Evolutionary conservation across 805 yeast genomes (phyloP).

Genomic region (Candida orba): DNA sequence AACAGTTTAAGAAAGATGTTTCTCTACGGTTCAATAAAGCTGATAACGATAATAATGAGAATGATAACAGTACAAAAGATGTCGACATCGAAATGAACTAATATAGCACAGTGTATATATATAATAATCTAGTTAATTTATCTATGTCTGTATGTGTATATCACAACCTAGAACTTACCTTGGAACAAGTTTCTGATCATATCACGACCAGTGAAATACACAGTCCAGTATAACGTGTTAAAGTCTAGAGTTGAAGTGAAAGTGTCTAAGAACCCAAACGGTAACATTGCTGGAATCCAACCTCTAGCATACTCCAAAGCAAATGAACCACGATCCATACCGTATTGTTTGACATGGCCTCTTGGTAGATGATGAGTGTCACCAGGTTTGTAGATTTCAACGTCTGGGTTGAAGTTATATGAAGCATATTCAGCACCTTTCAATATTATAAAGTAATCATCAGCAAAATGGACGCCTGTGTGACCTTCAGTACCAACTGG

Average conservation of each 20-base stretch:
- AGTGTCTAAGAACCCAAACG: conserved; percentile 85
- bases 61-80: too few species aligned
- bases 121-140: neutral
- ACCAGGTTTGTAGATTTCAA: conserved; percentile 80
- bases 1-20: conserved; percentile 1
- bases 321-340: conserved; percentile 74
- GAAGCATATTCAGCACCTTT: conserved; percentile 76
- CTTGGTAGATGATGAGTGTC: conserved; percentile 71
- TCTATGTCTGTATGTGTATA: neutral
- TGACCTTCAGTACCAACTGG: conserved; percentile 96
- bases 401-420: conserved; percentile 49
- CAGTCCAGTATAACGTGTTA: conserved; percentile 60
- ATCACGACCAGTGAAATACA: conserved; percentile 66
- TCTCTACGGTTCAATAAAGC: neutral
- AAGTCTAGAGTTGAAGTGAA: conserved; percentile 27
- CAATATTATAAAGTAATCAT: conserved; percentile 90
- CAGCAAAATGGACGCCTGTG: conserved; percentile 93
- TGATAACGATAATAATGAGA: neutral
- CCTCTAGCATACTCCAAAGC: conserved; percentile 97
- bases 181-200: conserved; percentile 61
- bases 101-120: too few species aligned
- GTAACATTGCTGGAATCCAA: conserved; percentile 97
- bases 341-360: conserved; percentile 77
- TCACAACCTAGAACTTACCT: conserved; percentile 49
- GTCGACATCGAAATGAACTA: too few species aligned